Evolutionary conservation across 257 asterid genomes (phyloP), one percentile per base, ranked within the genome.

Genomic region (Leptodermis oblonga): DNA sequence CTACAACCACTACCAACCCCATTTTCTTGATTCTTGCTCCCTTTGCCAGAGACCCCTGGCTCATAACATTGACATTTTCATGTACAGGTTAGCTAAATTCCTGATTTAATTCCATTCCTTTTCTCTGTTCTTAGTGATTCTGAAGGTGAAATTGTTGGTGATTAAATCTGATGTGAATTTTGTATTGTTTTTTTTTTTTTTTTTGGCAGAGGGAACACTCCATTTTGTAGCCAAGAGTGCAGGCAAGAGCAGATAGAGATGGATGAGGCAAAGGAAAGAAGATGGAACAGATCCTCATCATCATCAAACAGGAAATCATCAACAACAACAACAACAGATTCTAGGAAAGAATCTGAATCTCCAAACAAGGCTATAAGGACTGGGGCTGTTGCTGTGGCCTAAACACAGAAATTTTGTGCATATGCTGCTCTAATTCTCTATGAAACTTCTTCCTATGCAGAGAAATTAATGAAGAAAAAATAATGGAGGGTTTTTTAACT

Each of bases 181-280:
- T 52, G n/a, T 46, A n/a, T n/a, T 71, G 55, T 7, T 23, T 61
- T 71, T 80, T 82, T n/a, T n/a, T n/a, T n/a, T n/a, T n/a, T n/a
- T n/a, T n/a, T n/a, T n/a, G n/a, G n/a, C 97, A 92, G 98, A 84
- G 98, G 98, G 71, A 73, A 90, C 61, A 88, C 95, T 1, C 97
- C 97, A 28, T 91, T 88, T 77, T 91, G 97, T 67, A 91, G 97
- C 88, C 82, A 85, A 41, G 97, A 91, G 76, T 93, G 98, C 85
- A 81, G 98, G 68, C 93, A 93, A 63, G 96, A 93, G 49, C 98
- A 93, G 81, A 93, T 93, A 31, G 98, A 93, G 74, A 88, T 84
- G 69, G 97, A 93, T 51, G 98, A 93, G 70, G 89, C 95, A 1
- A 64, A 59, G 33, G 97, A 93, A 74, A 87, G 82, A 55, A 86